Evolutionary conservation across 78 protist genomes (phyloP), one percentile per base, ranked within the genome.

Genomic region (Cavenderia fasciculata): DNA sequence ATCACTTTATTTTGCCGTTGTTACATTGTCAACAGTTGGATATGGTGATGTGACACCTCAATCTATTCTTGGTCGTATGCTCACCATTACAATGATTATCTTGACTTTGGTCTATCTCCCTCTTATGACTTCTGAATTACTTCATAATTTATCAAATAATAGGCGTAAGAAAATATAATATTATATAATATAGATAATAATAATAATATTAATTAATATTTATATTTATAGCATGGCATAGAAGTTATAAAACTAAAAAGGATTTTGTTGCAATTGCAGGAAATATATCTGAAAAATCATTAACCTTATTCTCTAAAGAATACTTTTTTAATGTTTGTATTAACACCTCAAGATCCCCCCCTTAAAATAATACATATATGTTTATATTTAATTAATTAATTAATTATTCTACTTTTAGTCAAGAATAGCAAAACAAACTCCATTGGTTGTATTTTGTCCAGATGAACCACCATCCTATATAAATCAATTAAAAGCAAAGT

Each of bases 21-120:
- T 85, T 16, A 47, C 92, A 19, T 71, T 85, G 19, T 85, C 92
- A 25, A 85, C 92, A 12, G 92, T 85, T n/a, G 92, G 92, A 14
- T 85, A 71, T 65, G 92, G 92, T 71, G 92, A 85, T 74, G 54
- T 85, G 0, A 71, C 92, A n/a, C 92, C 92, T 21, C 3, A 38
- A 25, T 29, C 92, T 2, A 36, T 49, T 8, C 54, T 74, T 16
- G 92, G 92, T 31, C 47, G 86, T 52, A 33, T 57, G 56, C 69
- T 75, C 8, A 65, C 49, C 2, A 61, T 61, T 47, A 29, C 43
- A 75, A 75, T 75, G 74, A 75, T 75, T 23, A 29, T 43, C 52
- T 46, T 44, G 16, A 71, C 74, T 14, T 61, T 75, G 8, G 43
- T 49, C 23, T 75, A 75, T 61, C 46, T 75, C 47, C 86, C 86